phyloP scores from a whole-genome alignment of 1,284 basidiomycete genomes.

The Boletellus deceptivus region DNA sequence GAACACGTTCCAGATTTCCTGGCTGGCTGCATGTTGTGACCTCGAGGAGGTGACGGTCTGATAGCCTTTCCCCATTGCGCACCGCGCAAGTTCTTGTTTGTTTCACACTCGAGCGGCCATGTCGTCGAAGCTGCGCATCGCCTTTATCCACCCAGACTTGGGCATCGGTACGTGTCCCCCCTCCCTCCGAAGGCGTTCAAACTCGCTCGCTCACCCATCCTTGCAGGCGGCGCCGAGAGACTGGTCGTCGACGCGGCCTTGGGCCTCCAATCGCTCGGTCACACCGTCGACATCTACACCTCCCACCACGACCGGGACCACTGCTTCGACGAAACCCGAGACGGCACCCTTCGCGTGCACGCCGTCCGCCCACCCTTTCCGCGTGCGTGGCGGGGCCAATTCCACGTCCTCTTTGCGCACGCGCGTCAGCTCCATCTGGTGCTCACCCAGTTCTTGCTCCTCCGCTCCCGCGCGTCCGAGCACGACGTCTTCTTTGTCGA shows the following conservation, averaged over 20 bases:
- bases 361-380: conserved; percentile 78
- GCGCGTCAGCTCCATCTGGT: conserved; percentile 84
- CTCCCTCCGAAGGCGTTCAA: background rate
- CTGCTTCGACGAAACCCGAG: conserved; percentile 87
- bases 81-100: no score
- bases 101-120: no score
- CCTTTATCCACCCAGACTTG: conserved; percentile 93
- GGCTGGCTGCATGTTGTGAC: no score
- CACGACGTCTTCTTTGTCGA: conserved; percentile 94
- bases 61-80: no score
- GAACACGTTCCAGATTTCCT: no score
- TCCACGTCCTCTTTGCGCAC: conserved; percentile 91
- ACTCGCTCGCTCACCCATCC: background rate
- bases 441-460: conserved; percentile 43
- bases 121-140: conserved; percentile 47
- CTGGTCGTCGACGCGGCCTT: conserved; percentile 96
- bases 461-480: conserved; percentile 42
- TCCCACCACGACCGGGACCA: conserved; percentile 85
- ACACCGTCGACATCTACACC: conserved; percentile 91
- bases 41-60: no score
- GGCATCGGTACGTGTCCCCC: conserved; percentile 81
- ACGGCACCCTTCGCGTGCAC: conserved; percentile 85
- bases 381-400: conserved; percentile 69
- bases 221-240: conserved; percentile 87
- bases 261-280: conserved; percentile 81